Conservation (phyloP, 495 filamentous ascomycete species). For the Talaromyces trachyspermus region DNA sequence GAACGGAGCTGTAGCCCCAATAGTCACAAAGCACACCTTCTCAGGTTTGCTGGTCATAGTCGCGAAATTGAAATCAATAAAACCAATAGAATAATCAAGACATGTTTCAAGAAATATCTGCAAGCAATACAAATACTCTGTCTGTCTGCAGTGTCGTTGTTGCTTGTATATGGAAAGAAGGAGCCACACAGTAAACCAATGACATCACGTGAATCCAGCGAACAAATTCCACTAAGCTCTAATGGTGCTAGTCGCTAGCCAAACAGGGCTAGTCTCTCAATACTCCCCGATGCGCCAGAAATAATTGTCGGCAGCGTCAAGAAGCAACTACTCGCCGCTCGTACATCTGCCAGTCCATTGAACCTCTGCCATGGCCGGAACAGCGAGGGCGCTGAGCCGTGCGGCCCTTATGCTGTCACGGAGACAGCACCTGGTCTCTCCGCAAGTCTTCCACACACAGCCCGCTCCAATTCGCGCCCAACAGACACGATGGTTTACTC, state of each 20-base stretch:
- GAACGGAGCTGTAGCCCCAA: constrained; percentile 88
- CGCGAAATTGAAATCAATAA: background rate
- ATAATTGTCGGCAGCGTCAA: background rate
- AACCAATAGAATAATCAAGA: constrained; percentile 3
- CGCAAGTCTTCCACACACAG: constrained; percentile 1
- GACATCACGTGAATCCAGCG: background rate
- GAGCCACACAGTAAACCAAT: background rate
- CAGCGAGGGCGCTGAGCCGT: constrained; percentile 32
- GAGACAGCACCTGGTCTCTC: constrained; percentile 13
- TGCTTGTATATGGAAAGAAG: background rate
- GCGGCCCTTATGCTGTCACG: constrained; percentile 25
- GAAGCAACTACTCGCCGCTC: background rate
- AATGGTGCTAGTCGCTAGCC: background rate
- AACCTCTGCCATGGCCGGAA: constrained; percentile 29
- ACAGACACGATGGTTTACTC: constrained; percentile 32
- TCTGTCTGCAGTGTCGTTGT: too few relatives aligned
- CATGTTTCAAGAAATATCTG: background rate
- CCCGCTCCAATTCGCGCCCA: constrained; percentile 9
- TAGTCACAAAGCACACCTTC: constrained; percentile 70
- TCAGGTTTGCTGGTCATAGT: constrained; percentile 6
- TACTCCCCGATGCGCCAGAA: background rate
- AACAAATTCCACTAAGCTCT: too few relatives aligned
- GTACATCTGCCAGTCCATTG: background rate
- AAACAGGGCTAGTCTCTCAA: background rate
- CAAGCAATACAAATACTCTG: background rate